Base-by-base conservation (phyloP, 768 basidiomycete species). In the Leccinum arenicola region DNA sequence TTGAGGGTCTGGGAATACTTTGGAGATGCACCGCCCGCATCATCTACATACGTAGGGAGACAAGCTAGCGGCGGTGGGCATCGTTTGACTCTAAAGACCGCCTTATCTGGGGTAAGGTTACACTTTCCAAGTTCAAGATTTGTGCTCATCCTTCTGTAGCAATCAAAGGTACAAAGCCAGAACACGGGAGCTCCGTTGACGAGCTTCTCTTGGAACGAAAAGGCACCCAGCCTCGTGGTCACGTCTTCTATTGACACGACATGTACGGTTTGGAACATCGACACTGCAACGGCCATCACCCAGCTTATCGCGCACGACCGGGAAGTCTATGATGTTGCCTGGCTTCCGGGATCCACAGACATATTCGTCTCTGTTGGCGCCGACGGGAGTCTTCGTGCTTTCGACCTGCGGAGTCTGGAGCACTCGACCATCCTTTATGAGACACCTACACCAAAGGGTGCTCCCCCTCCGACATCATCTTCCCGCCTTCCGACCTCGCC, bases 371-470 rank as follows among this genome's bases (percentile, higher is more conserved):
- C 95, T 6, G 97, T 98, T 25, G 97, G 97, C 23, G 96, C 96
- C 31, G 97, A 99, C 70, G 97, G 97, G 11, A 93, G 91, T 63
- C 77, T 98, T 53, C 91, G 97, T 54, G 95, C 96, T 12, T 99
- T 98, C 73, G 97, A 99, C 74, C 80, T 99, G 57, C 88, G 97
- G 52, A 93, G 91, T 65, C 82, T 99, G 49, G 97, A 99, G 72
- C 97, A 98, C 75, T 97, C 94, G 12, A 99, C 97, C 11, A 99
- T 99, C 67, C 81, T 98, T 43, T 99, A 98, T 74, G 97, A 99
- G 77, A 91, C 89, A 0, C 89, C 90, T 3, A 83, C 88, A 4
- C 90, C 91, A 0, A 91, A 91, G 73, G 84, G 85, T 64, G 76
- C 83, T 3, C 80, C 85, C 3, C 80, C 84, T 27, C 70, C 80